Evolutionary conservation across 2,329 filamentous ascomycete genomes (phyloP), one percentile per base, ranked within the genome.

Genomic region (Tolypocladium capitatum): DNA sequence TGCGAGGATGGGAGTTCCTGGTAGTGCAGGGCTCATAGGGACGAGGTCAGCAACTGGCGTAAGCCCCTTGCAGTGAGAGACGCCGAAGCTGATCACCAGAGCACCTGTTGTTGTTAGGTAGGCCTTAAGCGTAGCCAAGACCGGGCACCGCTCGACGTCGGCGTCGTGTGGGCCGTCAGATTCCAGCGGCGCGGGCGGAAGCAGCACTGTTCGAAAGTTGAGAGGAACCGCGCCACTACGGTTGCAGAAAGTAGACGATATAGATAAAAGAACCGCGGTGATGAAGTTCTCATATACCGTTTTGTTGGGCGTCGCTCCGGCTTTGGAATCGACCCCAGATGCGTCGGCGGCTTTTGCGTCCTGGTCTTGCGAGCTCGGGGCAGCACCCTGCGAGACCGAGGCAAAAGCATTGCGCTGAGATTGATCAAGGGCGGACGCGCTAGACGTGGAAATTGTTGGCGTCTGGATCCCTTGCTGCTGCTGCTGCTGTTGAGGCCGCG

Each of bases 81-180:
- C 66, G 35, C 65, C 67, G 27, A 80, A 56, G 38, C 68, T 70
- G 27, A 78, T 63, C 14, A 80, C 60, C 8, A 81, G 63, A 11
- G 69, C 68, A 2, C 77, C 77, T 0, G 73, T 74, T 2, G 74
- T 79, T 6, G 76, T 80, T 45, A 80, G 58, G 51, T 76, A 76
- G 9, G 73, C 67, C 43, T 71, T 70, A 16, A 80, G 68, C 7
- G 72, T 76, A 3, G 72, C 76, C 21, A 75, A 60, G 3, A 73
- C 51, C 14, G 60, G 58, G 16, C 55, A 49, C 13, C 49, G 50
- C 41, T 53, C 54, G n/a, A 53, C 30, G 14, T 47, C 43, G 11
- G 50, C 44, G 30, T 51, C 53, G 27, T 56, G 53, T 8, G 51
- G 49, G 28, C 54, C 55, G 31, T 49, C 44, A 31, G 44, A 38